Percentiles rank a stretch among this genome's conserved stretches.
These are phyloP conservation scores for Flammula alnicola DNA, from an alignment of 1,284 basidiomycete species.

Conservation along the genomic window DNA sequence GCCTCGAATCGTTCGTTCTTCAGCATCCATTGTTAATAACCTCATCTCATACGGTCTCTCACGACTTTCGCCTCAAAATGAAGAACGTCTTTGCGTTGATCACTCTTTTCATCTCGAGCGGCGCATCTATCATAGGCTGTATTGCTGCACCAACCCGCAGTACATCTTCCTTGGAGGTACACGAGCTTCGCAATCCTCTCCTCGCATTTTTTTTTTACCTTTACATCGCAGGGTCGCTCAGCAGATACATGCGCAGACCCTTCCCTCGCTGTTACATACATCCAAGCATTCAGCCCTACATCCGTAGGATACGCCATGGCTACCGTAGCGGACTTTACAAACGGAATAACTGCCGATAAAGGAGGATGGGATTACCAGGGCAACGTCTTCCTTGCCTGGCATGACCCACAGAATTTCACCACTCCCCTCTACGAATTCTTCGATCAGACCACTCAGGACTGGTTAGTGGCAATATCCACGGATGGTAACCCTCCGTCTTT, in stretches of 20 bases:
- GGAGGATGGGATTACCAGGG: slow-evolving; percentile 4
- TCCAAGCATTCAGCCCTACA: neutral
- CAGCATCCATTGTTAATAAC: too few species aligned
- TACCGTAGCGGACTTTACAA: neutral
- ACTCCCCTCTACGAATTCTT: neutral
- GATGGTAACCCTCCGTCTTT: neutral
- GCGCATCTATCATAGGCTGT: too few species aligned
- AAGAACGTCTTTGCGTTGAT: too few species aligned
- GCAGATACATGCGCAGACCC: slow-evolving; percentile 5
- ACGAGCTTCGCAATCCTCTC: too few species aligned
- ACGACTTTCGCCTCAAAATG: too few species aligned
- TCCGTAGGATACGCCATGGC: neutral
- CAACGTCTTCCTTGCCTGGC: slow-evolving; percentile 4
- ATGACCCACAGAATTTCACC: neutral
- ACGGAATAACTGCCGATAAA: neutral
- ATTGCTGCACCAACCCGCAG: too few species aligned
- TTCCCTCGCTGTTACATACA: neutral
- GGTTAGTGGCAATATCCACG: neutral
- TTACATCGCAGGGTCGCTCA: slow-evolving; percentile 3
- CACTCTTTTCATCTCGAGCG: too few species aligned
- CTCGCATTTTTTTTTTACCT: too few species aligned
- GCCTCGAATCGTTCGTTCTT: too few species aligned
- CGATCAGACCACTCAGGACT: neutral
- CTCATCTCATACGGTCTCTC: too few species aligned
- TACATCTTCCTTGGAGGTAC: too few species aligned